Conservation (phyloP, 2,329 filamentous ascomycete species). For the Scleromitrula shiraiana region DNA sequence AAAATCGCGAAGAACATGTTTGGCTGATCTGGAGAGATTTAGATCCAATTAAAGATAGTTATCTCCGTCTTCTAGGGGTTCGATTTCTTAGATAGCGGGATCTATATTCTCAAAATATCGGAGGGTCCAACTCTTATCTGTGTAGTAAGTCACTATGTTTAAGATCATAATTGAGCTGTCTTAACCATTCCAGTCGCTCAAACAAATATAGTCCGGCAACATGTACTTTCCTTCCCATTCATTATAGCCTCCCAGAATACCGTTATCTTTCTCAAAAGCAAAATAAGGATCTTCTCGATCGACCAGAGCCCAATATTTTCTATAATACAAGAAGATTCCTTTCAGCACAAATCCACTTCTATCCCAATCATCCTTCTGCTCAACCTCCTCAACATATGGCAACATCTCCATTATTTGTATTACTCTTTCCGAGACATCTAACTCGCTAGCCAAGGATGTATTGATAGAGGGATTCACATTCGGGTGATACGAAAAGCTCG, state of each 20-base stretch:
- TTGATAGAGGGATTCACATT: constrained; percentile 9
- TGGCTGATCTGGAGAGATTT: constrained; percentile 4
- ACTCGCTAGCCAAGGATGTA: constrained; percentile 5
- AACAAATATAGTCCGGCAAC: constrained; percentile 11
- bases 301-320: constrained; percentile 1
- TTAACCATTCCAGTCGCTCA: constrained; percentile 3
- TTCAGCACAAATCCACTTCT: constrained; percentile 9
- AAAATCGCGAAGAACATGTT: constrained; percentile 10
- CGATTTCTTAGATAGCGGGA: background rate
- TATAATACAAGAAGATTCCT: constrained; percentile 11
- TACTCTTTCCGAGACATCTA: constrained; percentile 8
- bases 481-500: constrained; percentile 3
- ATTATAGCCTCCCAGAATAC: background rate
- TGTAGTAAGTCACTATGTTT: constrained; percentile 3
- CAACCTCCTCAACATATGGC: constrained; percentile 13
- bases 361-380: background rate
- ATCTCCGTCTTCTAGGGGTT: background rate
- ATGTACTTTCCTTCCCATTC: constrained; percentile 13
- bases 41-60: constrained; percentile 7
- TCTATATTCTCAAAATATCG: constrained; percentile 4
- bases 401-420: constrained; percentile 14
- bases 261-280: background rate
- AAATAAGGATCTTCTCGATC: constrained; percentile 4
- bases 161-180: constrained; percentile 11
- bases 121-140: constrained; percentile 6